These are phyloP conservation scores for Rhodotorula toruloides DNA, from an alignment of 768 basidiomycete species.

Conservation along the genomic window DNA sequence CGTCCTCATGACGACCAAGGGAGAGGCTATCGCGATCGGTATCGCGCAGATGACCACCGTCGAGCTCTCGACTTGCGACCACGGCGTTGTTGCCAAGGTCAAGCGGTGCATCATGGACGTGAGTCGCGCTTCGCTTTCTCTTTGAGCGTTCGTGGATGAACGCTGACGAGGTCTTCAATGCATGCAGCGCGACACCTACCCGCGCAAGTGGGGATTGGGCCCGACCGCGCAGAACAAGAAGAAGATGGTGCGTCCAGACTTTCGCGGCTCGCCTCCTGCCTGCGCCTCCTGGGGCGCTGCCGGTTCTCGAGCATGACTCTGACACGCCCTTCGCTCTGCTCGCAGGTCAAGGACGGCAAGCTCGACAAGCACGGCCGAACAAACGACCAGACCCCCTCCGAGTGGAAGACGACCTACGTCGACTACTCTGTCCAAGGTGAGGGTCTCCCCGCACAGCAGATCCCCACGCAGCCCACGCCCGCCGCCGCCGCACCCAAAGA, in stretches of 20 bases:
- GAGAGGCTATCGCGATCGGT: constrained; percentile 49
- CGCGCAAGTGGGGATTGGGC: constrained; percentile 96
- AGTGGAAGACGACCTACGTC: constrained; percentile 88
- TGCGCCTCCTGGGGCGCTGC: too few relatives aligned
- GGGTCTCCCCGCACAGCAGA: constrained; percentile 39
- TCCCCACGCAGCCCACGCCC: constrained; percentile 34
- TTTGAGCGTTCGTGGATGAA: rapidly evolving
- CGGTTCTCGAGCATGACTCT: too few relatives aligned
- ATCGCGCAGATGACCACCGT: constrained; percentile 87
- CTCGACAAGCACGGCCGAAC: constrained; percentile 92
- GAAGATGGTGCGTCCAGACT: constrained; percentile 57
- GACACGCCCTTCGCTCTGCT: not conserved
- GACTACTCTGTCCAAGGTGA: constrained; percentile 58
- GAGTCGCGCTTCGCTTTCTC: not conserved
- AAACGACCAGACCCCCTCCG: constrained; percentile 76
- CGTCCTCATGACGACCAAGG: constrained; percentile 98
- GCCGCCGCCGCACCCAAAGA: constrained; percentile 23
- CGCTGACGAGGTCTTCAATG: not conserved
- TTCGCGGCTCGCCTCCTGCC: not conserved
- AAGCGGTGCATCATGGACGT: constrained; percentile 97
- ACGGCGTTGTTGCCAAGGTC: constrained; percentile 97
- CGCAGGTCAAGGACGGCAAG: constrained; percentile 92
- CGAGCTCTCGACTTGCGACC: constrained; percentile 94
- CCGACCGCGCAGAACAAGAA: constrained; percentile 97
- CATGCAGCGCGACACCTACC: constrained; percentile 76